phyloP scores from a whole-genome alignment of 192 early-diverging fungal genomes.

The Mortierella hygrophila region DNA sequence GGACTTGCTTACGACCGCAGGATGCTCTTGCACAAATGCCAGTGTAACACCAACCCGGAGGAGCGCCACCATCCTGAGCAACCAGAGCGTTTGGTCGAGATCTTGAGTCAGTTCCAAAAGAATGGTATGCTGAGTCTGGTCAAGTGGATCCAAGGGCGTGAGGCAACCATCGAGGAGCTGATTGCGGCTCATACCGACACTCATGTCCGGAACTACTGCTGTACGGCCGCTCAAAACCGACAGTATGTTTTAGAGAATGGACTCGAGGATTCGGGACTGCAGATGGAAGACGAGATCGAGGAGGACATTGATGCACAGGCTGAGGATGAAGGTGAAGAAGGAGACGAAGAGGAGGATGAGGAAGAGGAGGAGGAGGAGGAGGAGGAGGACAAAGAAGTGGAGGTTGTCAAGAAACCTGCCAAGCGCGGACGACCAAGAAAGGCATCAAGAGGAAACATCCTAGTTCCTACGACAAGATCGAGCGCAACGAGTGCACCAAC shows the following conservation, averaged over 20 bases:
- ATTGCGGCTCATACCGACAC: constrained; percentile 60
- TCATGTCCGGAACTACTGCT: constrained; percentile 66
- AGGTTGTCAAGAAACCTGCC: constrained; percentile 1
- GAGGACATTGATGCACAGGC: constrained; percentile 21
- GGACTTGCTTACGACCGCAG: constrained; percentile 62
- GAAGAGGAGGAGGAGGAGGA: constrained; percentile 11
- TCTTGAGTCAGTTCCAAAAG: constrained; percentile 60
- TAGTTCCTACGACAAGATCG: constrained; percentile 18
- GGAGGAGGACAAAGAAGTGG: constrained; percentile 7
- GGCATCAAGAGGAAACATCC: constrained; percentile 25
- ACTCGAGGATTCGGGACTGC: constrained; percentile 24
- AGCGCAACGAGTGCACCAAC: constrained; percentile 14
- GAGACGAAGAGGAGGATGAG: constrained; percentile 14
- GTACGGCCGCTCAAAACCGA: constrained; percentile 41
- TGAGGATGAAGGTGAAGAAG: constrained; percentile 13
- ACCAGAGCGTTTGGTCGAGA: constrained; percentile 63
- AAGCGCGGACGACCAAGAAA: constrained; percentile 38
- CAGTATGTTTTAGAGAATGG: constrained; percentile 39
- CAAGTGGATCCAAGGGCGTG: constrained; percentile 60
- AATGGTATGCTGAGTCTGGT: constrained; percentile 63
- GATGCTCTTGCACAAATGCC: constrained; percentile 64
- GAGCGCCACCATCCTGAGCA: constrained; percentile 64
- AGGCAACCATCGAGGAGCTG: constrained; percentile 62
- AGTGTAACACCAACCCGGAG: constrained; percentile 60
- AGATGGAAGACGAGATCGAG: constrained; percentile 29